Conservation (phyloP, 331 rosid species). For the Rosa hybrid region DNA sequence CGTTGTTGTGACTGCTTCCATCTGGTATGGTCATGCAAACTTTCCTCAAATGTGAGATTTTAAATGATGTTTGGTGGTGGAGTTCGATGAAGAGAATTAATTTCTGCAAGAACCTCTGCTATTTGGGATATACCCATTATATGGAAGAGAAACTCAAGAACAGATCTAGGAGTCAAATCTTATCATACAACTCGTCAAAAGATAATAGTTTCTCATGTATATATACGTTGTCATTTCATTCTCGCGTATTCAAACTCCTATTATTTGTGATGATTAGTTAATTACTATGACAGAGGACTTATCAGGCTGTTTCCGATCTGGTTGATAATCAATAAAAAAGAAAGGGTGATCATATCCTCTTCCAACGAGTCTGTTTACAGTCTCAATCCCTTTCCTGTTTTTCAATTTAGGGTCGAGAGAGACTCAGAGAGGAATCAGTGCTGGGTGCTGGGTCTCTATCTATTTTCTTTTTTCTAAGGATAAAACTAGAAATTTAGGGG, state of each 20-base stretch:
- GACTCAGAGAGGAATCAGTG: too few relatives aligned
- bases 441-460: too few relatives aligned
- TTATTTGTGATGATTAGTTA: background rate
- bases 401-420: too few relatives aligned
- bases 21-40: constrained; percentile 21
- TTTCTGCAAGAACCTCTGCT: constrained; percentile 12
- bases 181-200: constrained; percentile 5
- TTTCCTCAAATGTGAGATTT: constrained; percentile 8
- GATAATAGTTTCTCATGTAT: constrained; percentile 13
- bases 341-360: too few relatives aligned
- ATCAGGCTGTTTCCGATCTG: background rate
- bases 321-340: background rate
- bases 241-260: background rate
- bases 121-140: background rate
- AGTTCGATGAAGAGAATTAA: constrained; percentile 24
- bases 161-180: constrained; percentile 15
- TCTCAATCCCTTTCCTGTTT: too few relatives aligned
- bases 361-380: too few relatives aligned
- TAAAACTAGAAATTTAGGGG: too few relatives aligned
- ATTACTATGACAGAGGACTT: background rate
- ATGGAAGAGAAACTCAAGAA: constrained; percentile 2
- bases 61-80: constrained; percentile 15
- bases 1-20: constrained; percentile 30
- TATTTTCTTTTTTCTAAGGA: too few relatives aligned
- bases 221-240: constrained; percentile 1